These are phyloP conservation scores for Hypericum androsaemum DNA, from an alignment of 345 rosid genomes.

Conservation along the genomic window DNA sequence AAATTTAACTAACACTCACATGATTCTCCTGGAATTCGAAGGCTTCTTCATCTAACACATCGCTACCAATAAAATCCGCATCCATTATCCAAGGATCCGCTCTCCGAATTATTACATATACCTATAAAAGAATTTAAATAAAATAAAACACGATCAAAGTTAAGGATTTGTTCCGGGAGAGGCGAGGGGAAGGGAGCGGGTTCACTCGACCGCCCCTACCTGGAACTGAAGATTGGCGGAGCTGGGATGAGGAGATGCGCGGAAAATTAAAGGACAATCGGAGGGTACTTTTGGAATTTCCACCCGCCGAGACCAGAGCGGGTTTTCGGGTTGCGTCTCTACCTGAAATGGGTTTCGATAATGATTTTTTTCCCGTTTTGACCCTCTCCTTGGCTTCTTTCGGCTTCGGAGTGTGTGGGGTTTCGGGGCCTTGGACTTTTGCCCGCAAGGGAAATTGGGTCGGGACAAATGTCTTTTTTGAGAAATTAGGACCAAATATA, in stretches of 20 bases:
- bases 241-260: not conserved
- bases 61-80: conserved; percentile 46
- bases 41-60: conserved; percentile 46
- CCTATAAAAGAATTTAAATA: not conserved
- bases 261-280: not conserved
- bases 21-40: conserved; percentile 37
- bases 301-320: not conserved
- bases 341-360: not conserved
- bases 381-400: too few species aligned
- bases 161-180: not conserved
- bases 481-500: too few species aligned
- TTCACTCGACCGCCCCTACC: not conserved
- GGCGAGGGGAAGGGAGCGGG: not conserved
- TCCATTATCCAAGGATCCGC: conserved; percentile 34
- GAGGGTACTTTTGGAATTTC: conserved; percentile 9
- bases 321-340: not conserved
- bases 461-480: too few species aligned
- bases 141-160: not conserved
- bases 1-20: conserved; percentile 38
- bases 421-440: too few species aligned
- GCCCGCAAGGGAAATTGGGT: too few species aligned
- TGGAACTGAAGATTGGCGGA: not conserved
- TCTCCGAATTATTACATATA: not conserved
- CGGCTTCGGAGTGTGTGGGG: too few species aligned
- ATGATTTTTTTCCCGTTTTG: too few species aligned